phyloP scores from a whole-genome alignment of 257 asterid species.

The Ophiorrhiza pumila region DNA sequence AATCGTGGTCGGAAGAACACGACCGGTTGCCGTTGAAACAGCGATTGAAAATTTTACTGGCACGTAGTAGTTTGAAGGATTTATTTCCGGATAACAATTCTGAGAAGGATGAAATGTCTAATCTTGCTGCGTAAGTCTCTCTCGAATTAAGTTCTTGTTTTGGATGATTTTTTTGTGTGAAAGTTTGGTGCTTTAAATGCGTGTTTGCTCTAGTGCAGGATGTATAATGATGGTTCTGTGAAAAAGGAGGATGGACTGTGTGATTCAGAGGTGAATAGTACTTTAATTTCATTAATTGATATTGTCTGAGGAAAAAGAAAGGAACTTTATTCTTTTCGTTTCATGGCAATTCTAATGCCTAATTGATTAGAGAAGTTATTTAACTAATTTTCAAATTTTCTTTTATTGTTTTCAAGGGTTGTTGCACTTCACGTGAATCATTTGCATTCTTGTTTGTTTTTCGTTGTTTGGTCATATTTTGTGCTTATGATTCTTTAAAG shows the following conservation, averaged over 20 bases:
- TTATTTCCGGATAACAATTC: constrained; percentile 10
- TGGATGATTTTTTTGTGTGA: background rate
- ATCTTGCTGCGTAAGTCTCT: constrained; percentile 16
- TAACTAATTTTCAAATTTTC: background rate
- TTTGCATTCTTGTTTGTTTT: background rate
- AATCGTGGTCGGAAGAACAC: constrained; percentile 39
- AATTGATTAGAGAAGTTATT: background rate
- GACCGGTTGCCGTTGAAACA: constrained; percentile 68
- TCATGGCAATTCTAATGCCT: background rate
- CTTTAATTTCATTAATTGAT: background rate
- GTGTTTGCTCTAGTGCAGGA: constrained; percentile 31
- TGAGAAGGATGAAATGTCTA: constrained; percentile 2
- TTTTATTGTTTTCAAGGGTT: constrained; percentile 2
- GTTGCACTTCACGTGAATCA: background rate
- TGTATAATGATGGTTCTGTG: constrained; percentile 9
- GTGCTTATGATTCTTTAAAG: background rate
- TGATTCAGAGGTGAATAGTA: constrained; percentile 32
- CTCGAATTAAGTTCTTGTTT: background rate
- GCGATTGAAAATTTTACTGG: constrained; percentile 58
- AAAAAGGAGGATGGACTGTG: constrained; percentile 24
- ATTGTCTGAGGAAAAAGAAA: background rate
- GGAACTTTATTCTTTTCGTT: background rate
- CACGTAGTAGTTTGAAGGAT: constrained; percentile 24
- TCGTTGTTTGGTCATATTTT: background rate
- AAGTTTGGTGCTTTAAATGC: background rate